A percentile compares a stretch with the other conserved stretches of the same genome.
Conservation (phyloP, 2,329 filamentous ascomycete genomes). For the Neurospora sp. region DNA sequence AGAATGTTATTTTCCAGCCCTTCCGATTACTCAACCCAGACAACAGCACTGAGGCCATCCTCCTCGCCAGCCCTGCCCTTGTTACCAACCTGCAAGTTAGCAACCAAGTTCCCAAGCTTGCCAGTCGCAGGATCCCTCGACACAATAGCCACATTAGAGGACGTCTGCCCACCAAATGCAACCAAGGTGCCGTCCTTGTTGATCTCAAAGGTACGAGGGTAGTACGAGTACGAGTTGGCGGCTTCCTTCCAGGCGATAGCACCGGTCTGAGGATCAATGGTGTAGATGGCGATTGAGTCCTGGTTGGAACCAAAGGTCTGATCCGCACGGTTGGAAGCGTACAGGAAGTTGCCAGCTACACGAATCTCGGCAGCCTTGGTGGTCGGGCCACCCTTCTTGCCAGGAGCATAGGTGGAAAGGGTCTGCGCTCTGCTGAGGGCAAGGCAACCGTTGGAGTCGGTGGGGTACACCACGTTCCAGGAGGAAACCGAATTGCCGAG, state of each 20-base stretch:
- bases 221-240: slow-evolving; percentile 46
- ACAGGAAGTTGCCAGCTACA: slow-evolving; percentile 42
- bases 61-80: slow-evolving; percentile 32
- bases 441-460: slow-evolving; percentile 28
- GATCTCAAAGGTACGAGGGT: slow-evolving; percentile 52
- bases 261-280: slow-evolving; percentile 35
- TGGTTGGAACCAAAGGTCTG: slow-evolving; percentile 42
- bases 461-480: slow-evolving; percentile 38
- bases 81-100: slow-evolving; percentile 29
- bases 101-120: slow-evolving; percentile 37
- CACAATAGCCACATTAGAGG: slow-evolving; percentile 47
- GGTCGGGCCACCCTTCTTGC: slow-evolving; percentile 30
- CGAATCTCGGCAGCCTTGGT: slow-evolving; percentile 47
- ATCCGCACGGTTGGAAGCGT: slow-evolving; percentile 54
- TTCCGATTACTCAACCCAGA: slow-evolving; percentile 34
- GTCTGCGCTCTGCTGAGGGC: slow-evolving; percentile 34
- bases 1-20: not conserved
- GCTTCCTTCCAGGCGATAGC: slow-evolving; percentile 41
- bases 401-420: slow-evolving; percentile 35
- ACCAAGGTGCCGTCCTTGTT: slow-evolving; percentile 49
- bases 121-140: slow-evolving; percentile 45
- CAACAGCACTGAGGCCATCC: slow-evolving; percentile 37
- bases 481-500: slow-evolving; percentile 38
- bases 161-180: slow-evolving; percentile 53
- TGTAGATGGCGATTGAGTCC: slow-evolving; percentile 46